Percentiles rank a stretch among this genome's conserved stretches.
These are phyloP conservation scores for Zangia roseola DNA, from an alignment of 768 basidiomycete genomes.

Conservation along the genomic window DNA sequence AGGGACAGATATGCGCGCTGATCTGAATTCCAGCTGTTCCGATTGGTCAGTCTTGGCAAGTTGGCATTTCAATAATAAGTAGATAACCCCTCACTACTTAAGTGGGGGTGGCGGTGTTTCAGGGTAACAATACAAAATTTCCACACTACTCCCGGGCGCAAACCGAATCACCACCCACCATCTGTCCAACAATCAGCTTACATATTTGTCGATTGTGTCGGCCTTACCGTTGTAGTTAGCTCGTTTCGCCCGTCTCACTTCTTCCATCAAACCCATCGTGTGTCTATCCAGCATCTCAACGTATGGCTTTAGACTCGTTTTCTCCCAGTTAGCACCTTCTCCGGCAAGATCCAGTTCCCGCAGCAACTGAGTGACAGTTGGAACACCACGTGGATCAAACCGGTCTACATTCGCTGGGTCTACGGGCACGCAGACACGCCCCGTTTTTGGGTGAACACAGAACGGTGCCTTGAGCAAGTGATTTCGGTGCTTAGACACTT, in stretches of 20 bases:
- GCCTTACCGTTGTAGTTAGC: slow-evolving; percentile 19
- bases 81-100: not conserved
- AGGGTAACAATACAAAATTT: not conserved
- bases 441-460: slow-evolving; percentile 95
- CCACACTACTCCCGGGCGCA: not conserved
- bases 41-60: slow-evolving; percentile 16
- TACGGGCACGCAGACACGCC: slow-evolving; percentile 91
- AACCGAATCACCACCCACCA: slow-evolving; percentile 24
- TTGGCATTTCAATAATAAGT: not conserved
- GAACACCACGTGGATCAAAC: slow-evolving; percentile 84
- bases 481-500: slow-evolving; percentile 96
- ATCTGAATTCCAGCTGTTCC: slow-evolving; percentile 6
- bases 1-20: not conserved
- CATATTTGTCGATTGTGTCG: not conserved
- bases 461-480: slow-evolving; percentile 98
- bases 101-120: not conserved
- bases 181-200: slow-evolving; percentile 9
- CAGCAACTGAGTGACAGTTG: slow-evolving; percentile 83
- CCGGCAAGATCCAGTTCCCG: slow-evolving; percentile 64
- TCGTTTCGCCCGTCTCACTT: slow-evolving; percentile 26
- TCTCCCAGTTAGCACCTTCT: slow-evolving; percentile 76
- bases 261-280: slow-evolving; percentile 32
- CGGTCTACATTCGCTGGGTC: slow-evolving; percentile 71
- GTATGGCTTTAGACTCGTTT: slow-evolving; percentile 85
- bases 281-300: slow-evolving; percentile 88